Base-by-base conservation (phyloP, 768 basidiomycete species). In the Phallus indusiatus region DNA sequence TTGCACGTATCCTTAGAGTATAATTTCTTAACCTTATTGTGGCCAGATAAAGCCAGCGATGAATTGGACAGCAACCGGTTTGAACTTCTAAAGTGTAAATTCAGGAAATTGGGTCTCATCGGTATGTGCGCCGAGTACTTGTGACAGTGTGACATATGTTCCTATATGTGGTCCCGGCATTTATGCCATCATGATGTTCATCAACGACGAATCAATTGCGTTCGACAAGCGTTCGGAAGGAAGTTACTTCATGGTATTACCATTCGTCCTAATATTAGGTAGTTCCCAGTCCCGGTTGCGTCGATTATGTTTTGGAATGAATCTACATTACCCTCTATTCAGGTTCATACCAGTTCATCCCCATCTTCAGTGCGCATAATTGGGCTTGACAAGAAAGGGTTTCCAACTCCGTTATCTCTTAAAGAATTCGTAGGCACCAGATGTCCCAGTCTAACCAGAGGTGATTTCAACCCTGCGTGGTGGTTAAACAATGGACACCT, bases 401-500 rank as follows among this genome's bases (percentile, higher is more conserved):
- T 46, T 51, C 37, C 54, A 17, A 11, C 42, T 11, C n/a, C 17
- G 33, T 57, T 64, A 51, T 36, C 59, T 37, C 48, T 66, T 34
- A 53, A 56, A 50, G 34, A 47, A 18, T 65, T 56, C 54, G 36
- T 67, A 14, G 60, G 63, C 54, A 22, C 57, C 9, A 47, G 59
- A 24, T 65, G 65, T 34, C 66, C 67, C 16, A 67, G 66, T 54
- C 56, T 66, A 35, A 37, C 47, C 20, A 20, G 54, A 20, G 64
- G 69, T 42, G 12, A 42, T 42, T 79, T 81, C 62, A 69, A 68
- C 48, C 77, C 77, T 36, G 60, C 75, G 52, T 81, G 75, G 79
- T 79, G 77, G 77, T 71, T 81, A 55, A 64, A 63, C 59, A 84
- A 83, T 66, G 84, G 83, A 3, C 83, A 87, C 67, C 63, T 85